Percentiles rank a stretch among this genome's conserved stretches.
Conservation (phyloP, 441 rosid species). For the Euphorbia celastroides region DNA sequence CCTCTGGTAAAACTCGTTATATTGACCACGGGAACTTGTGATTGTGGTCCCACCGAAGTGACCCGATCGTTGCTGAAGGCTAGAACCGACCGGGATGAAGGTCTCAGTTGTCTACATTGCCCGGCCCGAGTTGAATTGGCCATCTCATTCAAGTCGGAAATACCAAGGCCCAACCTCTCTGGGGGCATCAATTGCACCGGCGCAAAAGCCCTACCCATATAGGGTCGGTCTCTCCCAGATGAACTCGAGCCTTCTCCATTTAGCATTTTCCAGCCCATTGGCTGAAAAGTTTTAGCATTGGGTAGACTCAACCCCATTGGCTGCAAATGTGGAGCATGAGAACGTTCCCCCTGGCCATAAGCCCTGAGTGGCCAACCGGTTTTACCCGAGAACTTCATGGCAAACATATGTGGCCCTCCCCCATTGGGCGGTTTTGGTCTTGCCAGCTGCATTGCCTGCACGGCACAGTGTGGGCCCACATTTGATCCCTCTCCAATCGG, state of each 20-base stretch:
- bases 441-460: not conserved
- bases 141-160: not conserved
- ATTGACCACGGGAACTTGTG: not conserved
- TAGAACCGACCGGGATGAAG: conserved; percentile 5
- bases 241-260: not conserved
- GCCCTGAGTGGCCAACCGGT: not conserved
- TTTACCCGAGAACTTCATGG: not conserved
- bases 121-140: not conserved
- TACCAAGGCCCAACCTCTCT: not conserved
- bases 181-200: not conserved
- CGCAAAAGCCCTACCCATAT: too few species aligned
- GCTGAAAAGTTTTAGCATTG: not conserved
- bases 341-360: not conserved
- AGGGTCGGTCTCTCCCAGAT: too few species aligned
- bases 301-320: not conserved
- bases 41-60: not conserved
- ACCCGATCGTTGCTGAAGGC: not conserved
- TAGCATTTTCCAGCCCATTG: not conserved
- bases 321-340: not conserved
- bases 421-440: not conserved
- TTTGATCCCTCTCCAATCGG: not conserved
- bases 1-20: conserved; percentile 6
- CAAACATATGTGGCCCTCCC: not conserved
- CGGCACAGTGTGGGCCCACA: not conserved
- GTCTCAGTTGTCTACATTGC: conserved; percentile 1